phyloP scores from a whole-genome alignment of 169 alveolate species.

The Plasmodium yoelii region DNA sequence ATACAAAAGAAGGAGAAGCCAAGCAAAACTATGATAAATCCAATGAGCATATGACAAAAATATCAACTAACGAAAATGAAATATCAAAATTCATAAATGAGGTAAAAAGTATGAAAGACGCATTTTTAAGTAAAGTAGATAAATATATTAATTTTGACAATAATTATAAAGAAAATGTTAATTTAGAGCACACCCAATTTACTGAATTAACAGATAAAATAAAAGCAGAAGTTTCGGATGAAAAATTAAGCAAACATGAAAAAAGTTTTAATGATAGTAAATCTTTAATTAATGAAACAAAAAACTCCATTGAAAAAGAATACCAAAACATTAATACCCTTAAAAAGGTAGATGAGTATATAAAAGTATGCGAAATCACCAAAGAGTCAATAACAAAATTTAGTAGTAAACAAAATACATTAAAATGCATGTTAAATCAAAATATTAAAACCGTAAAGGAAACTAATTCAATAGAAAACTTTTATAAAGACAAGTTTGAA shows the following conservation, averaged over 20 bases:
- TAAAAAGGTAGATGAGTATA: neutral
- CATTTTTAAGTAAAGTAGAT: no score
- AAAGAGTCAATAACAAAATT: neutral
- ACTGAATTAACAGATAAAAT: no score
- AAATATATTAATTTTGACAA: no score
- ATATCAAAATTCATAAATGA: no score
- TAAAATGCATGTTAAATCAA: neutral
- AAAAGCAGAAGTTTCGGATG: neutral
- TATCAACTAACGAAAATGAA: no score
- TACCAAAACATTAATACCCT: slow-evolving; percentile 6
- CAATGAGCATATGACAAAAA: no score
- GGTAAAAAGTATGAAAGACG: no score
- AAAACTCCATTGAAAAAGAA: slow-evolving; percentile 2
- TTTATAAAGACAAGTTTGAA: neutral
- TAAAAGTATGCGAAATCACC: neutral
- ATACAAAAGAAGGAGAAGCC: no score
- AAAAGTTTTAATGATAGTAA: neutral
- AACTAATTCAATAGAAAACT: slow-evolving; percentile 3
- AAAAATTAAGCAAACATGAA: neutral
- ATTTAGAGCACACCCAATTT: no score
- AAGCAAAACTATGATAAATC: no score
- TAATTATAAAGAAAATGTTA: no score
- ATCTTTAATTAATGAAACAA: neutral
- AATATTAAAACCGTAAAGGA: neutral
- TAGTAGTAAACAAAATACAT: neutral